A percentile compares a stretch with the other conserved stretches of the same genome.
Conservation (phyloP, 1,284 basidiomycete species). For the Pseudozyma sp. region DNA sequence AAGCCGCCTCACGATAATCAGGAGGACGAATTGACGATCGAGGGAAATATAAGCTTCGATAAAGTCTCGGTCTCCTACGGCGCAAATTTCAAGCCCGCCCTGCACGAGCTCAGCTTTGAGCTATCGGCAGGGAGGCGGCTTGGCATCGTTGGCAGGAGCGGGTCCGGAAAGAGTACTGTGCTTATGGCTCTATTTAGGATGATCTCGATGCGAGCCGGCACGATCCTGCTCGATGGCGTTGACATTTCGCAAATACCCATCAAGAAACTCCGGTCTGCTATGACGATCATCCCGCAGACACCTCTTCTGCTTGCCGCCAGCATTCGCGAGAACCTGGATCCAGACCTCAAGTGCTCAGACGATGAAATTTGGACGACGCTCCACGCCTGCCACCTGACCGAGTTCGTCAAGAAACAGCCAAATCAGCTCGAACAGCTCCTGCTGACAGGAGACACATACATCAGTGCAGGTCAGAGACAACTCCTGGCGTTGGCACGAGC, state of each 20-base stretch:
- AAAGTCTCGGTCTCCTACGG: conserved; percentile 42
- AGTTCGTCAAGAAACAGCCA: conserved; percentile 49
- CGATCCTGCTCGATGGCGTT: conserved; percentile 49
- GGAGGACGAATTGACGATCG: conserved; percentile 6
- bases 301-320: conserved; percentile 59
- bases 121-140: conserved; percentile 41
- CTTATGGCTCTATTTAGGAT: conserved; percentile 50
- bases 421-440: conserved; percentile 42
- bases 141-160: conserved; percentile 50
- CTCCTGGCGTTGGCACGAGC: conserved; percentile 71
- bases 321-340: conserved; percentile 62
- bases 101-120: conserved; percentile 42
- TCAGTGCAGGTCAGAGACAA: conserved; percentile 64
- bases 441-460: conserved; percentile 21
- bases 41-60: conserved; percentile 24
- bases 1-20: conserved; percentile 1
- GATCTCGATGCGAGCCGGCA: conserved; percentile 41
- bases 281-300: conserved; percentile 61
- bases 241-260: conserved; percentile 22
- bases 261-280: conserved; percentile 28
- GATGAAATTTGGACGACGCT: conserved; percentile 64
- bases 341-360: conserved; percentile 46
- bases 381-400: conserved; percentile 48
- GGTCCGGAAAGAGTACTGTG: conserved; percentile 56
- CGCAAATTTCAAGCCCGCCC: conserved; percentile 33